Evolutionary conservation across 495 filamentous ascomycete genomes (phyloP), one percentile per base, ranked within the genome.

Genomic region (Bathelium albidoporum): DNA sequence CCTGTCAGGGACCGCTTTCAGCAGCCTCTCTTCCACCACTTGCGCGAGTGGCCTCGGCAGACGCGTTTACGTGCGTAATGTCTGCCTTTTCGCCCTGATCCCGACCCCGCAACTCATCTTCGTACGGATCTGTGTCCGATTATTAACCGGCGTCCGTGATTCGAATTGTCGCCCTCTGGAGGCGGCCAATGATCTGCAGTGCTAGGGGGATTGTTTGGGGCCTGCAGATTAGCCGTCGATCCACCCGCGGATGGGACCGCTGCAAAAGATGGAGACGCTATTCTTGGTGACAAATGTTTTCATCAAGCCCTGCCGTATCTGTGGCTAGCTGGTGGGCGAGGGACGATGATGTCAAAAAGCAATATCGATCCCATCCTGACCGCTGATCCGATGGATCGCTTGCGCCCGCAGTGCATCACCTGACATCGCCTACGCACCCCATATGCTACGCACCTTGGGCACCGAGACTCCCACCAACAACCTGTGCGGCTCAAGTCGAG

Each of bases 321-420:
- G 49, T 55, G 49, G 49, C 49, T 55, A 55, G 49, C 49, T 55
- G 49, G 29, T 55, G 26, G 9, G 49, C 49, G 29, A 26, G 11
- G 26, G 24, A 7, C 49, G 29, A 9, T 49, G 43, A 18, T 29
- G 22, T 11, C 14, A 20, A 18, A 7, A 20, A 55, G 49, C 2
- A 11, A 29, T 9, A 64, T 26, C 52, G 36, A 49, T 62, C 22
- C 2, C n/a, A 32, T 26, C 36, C 32, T 62, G 60, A 52, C 59
- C 53, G 58, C 63, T 43, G 62, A 58, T 34, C 65, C 65, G n/a
- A 24, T n/a, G n/a, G n/a, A n/a, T 22, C 28, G 34, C 26, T 31
- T 29, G 59, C 12, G 36, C 60, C 18, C 53, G n/a, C 4, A 29
- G 29, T 49, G 3, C 49, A 29, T 55, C 49, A 55, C 49, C 49